A percentile compares a stretch with the other conserved stretches of the same genome.
Evolutionary conservation across 305 asterid genomes (phyloP).

Genomic region (Solanum hybrid): DNA sequence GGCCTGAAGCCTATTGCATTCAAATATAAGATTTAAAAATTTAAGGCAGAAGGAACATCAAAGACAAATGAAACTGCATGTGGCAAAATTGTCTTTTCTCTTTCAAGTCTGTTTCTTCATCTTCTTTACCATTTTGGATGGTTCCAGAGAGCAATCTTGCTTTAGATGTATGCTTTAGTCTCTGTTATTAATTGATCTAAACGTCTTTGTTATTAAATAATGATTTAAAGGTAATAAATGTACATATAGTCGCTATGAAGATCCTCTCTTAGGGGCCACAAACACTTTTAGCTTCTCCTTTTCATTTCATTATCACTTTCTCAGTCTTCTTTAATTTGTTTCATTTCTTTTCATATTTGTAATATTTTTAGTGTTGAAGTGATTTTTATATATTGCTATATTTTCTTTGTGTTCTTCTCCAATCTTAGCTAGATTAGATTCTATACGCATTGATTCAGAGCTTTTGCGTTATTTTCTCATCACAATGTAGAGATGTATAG

Average conservation of each 20-base stretch:
- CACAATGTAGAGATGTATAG: neutral
- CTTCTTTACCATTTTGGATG: neutral
- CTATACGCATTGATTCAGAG: neutral
- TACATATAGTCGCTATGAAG: neutral
- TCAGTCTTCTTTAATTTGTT: neutral
- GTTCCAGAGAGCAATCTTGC: conserved; percentile 56
- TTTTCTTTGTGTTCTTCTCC: neutral
- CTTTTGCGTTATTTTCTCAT: neutral
- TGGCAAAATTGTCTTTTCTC: neutral
- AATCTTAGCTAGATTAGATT: neutral
- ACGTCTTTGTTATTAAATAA: neutral
- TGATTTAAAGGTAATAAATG: neutral
- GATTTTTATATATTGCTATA: neutral
- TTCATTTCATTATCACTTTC: neutral
- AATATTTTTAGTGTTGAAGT: neutral
- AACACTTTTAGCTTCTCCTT: neutral
- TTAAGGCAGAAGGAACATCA: neutral
- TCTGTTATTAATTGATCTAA: neutral
- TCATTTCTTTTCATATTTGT: neutral
- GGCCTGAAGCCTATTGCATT: neutral
- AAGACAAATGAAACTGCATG: neutral
- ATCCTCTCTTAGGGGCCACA: neutral
- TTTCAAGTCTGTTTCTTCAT: neutral
- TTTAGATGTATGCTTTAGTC: conserved; percentile 54
- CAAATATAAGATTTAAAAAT: neutral